A percentile compares a stretch with the other conserved stretches of the same genome.
Conservation (phyloP, 768 basidiomycete species). For the Termitomyces sp. region DNA sequence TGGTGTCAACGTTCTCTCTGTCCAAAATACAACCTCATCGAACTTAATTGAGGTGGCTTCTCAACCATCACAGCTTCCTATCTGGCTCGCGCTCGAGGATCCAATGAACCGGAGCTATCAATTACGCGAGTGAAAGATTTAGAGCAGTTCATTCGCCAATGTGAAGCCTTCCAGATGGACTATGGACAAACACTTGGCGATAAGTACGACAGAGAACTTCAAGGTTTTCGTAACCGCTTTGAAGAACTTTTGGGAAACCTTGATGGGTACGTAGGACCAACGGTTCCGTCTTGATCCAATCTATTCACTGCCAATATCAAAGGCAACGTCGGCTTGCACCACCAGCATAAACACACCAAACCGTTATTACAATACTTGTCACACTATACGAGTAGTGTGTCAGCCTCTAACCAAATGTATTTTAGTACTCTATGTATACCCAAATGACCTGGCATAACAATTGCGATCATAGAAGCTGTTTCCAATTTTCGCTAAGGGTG, state of each 20-base stretch:
- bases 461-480: background rate
- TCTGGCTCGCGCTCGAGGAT: constrained; percentile 63
- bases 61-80: constrained; percentile 68
- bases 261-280: constrained; percentile 23
- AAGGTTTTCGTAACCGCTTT: constrained; percentile 30
- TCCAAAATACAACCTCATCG: background rate
- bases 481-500: too few relatives aligned
- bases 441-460: background rate
- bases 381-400: background rate
- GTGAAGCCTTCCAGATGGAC: constrained; percentile 52
- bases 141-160: constrained; percentile 62
- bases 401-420: background rate
- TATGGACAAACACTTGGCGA: constrained; percentile 35
- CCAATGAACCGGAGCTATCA: constrained; percentile 66
- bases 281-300: background rate
- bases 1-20: background rate
- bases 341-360: constrained; percentile 7
- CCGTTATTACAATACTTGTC: background rate
- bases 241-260: constrained; percentile 44
- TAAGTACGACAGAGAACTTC: constrained; percentile 30
- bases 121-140: constrained; percentile 50
- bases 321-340: constrained; percentile 16
- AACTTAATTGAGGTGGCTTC: constrained; percentile 42
- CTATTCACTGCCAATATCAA: background rate
- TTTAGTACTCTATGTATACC: background rate